Evolutionary conservation across 2,329 filamentous ascomycete species (phyloP), one percentile per base, ranked within the genome.

Genomic region (Davidsoniella neocaledoniae): DNA sequence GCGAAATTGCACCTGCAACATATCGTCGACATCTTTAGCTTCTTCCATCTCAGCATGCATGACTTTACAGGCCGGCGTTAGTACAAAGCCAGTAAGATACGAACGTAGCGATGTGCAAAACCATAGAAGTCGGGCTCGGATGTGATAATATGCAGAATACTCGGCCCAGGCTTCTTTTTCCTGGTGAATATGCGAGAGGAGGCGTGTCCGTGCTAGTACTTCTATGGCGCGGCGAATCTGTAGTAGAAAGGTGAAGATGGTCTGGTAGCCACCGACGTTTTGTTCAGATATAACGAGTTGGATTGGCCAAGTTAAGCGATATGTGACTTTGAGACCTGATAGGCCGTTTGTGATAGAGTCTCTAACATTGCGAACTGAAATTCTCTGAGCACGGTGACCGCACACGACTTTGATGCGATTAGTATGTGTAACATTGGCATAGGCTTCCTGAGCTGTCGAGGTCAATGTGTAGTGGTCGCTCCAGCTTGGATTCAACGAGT

Each of bases 381-480:
- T 56, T 26, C 65, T 64, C 36, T 65, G 64, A 50, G 59, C 64
- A 50, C 60, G 67, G 55, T 54, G 61, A 44, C 57, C 68, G 2
- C 73, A 72, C 16, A 68, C 71, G 19, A 85, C 73, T 2, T 76
- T 71, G 7, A 94, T 64, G 17, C 76, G 74, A 45, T 79, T 74
- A 2, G 70, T 57, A 49, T 86, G 76, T 1, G 43, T 46, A 16
- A 66, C 65, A 0, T 64, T 56, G 1, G 76, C 70, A 60, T 86
- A 87, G 0, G 83, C 78, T 50, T 80, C 79, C 52, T 86, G 83
- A 0, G 82, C 79, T 2, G 86, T 65, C 56, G 88, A 85, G 0
- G 83, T 91, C 25, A 95, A 67, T 0, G 83, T 72, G 58, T 90
- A 94, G 17, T 79, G 76, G 61, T 95, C 86, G 54, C 81, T 80